phyloP scores from a whole-genome alignment of 352 stramenopile genomes.

The Thalassiosira exigua region DNA sequence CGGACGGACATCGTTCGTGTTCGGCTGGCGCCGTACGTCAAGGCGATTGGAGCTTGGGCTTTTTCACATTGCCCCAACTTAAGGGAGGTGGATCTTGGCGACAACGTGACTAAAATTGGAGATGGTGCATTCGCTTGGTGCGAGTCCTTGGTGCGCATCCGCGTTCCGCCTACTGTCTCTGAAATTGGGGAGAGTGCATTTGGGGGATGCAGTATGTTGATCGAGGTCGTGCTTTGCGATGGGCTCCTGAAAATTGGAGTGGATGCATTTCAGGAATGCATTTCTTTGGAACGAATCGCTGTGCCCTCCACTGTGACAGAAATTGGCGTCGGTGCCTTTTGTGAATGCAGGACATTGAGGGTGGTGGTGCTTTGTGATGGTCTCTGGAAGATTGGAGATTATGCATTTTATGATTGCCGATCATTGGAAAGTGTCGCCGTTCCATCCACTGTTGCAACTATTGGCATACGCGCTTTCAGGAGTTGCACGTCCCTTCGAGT shows the following conservation, averaged over 20 bases:
- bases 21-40: no score
- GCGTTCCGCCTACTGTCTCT: neutral
- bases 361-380: neutral
- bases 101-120: neutral
- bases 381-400: neutral
- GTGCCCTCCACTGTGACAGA: constrained; percentile 7
- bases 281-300: neutral
- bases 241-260: neutral
- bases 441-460: neutral
- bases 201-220: neutral
- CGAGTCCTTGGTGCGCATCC: neutral
- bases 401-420: constrained; percentile 2
- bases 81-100: neutral
- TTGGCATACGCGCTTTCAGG: neutral
- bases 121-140: neutral
- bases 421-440: neutral
- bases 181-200: neutral
- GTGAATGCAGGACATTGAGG: neutral
- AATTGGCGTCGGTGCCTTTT: constrained; percentile 13
- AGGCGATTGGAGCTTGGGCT: no score
- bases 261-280: constrained; percentile 1
- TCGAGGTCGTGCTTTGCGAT: neutral
- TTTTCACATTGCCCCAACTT: no score
- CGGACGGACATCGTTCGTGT: no score
- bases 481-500: neutral